Evolutionary conservation across 495 filamentous ascomycete species (phyloP).

Genomic region (Staphylotrichum tortipilum): DNA sequence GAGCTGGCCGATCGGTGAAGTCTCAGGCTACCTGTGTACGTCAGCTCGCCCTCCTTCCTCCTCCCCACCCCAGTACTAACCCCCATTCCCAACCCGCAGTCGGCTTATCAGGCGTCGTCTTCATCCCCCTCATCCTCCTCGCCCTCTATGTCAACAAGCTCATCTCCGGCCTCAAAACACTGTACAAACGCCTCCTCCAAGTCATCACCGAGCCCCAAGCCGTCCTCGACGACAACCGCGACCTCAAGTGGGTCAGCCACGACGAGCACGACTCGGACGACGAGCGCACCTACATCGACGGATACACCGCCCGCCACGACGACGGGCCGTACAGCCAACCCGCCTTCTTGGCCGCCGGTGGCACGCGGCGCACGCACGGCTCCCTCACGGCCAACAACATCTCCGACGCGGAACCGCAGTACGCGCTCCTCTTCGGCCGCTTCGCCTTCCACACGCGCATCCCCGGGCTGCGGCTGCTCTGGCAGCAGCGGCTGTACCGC

Average conservation of each 20-base stretch:
- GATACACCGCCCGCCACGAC: not conserved
- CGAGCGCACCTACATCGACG: constrained; percentile 2
- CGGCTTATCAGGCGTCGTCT: constrained; percentile 10
- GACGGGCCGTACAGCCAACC: not conserved
- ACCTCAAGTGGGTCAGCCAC: no score
- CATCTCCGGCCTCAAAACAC: constrained; percentile 1
- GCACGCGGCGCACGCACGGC: not conserved
- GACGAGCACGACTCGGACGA: not conserved
- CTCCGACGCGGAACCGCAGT: not conserved
- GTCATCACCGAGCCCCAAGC: not conserved
- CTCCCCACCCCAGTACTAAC: not conserved
- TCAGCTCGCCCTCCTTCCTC: not conserved
- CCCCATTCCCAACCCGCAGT: not conserved
- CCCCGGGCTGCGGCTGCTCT: constrained; percentile 2
- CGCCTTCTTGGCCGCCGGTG: no score
- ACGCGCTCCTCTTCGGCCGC: constrained; percentile 7
- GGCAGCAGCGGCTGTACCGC: constrained; percentile 6
- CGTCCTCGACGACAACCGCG: not conserved
- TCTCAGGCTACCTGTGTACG: constrained; percentile 9
- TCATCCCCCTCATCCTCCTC: constrained; percentile 8
- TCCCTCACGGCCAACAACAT: not conserved
- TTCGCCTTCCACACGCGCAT: constrained; percentile 8
- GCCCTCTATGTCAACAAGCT: constrained; percentile 15
- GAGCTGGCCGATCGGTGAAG: constrained; percentile 1
- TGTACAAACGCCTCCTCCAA: constrained; percentile 5